Evolutionary conservation across 345 rosid species (phyloP), one percentile per base, ranked within the genome.

Genomic region (Syzygium aqueum): DNA sequence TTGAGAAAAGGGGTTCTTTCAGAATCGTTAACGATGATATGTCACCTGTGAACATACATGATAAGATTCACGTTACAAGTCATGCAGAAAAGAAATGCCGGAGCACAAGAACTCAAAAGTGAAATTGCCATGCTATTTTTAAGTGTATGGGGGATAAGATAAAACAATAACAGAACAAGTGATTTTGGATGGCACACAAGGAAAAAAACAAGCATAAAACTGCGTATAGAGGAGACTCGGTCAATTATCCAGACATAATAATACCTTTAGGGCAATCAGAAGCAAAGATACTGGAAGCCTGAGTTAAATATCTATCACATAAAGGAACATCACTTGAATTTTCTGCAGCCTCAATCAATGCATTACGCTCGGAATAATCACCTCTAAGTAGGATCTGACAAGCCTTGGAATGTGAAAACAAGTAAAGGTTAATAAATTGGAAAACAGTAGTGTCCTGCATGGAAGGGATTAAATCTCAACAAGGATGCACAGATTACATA

Each of bases 1-100:
- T 88, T 49, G 99, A 96, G 92, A 96, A 97, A 91, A 93, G 93
- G 84, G 99, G 99, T 90, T 96, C 96, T 92, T 88, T 91, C 88
- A 96, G 87, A 85, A 91, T 93, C 88, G 92, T 95, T 80, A 89
- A 40, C 87, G 86, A 63, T 88, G 96, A 91, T 86, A 95, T 53
- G 89, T 93, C 82, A 37, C 37, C 82, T 73, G 49, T 21, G 13
- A 73, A 73, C 80, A 73, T 73, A 49, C 49, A 37, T 17, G 82
- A 5, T 37, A 73, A 73, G 49, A 19, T 73, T 73, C 3, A 15
- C 14, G 14, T 73, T 73, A 73, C 49, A 37, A 73, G 49, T 73
- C 77, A 52, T 88, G 63, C 28, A 84, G 86, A 86, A 77, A n/a
- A 87, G 57, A 23, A n/a, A 43, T n/a, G 82, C 82, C 11, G 23